These are phyloP conservation scores for Arctium minus DNA, from an alignment of 129 eudicot species.

Conservation along the genomic window DNA sequence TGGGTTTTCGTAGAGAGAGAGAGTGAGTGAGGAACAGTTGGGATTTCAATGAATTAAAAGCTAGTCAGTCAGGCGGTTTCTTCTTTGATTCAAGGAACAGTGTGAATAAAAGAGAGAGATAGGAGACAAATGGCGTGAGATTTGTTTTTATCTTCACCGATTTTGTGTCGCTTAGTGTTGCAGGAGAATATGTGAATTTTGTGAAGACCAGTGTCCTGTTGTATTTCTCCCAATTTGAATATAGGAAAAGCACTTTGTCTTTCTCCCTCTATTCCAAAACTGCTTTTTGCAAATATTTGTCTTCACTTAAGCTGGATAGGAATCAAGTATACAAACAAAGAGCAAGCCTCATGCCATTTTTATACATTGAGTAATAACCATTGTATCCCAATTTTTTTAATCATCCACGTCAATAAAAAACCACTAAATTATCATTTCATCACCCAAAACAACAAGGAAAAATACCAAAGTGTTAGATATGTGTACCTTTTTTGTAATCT, in stretches of 20 bases:
- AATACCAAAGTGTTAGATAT: background rate
- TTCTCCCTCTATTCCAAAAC: constrained; percentile 25
- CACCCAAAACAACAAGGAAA: background rate
- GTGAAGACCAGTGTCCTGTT: constrained; percentile 24
- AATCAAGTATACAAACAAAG: constrained; percentile 17
- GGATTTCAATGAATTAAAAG: constrained; percentile 20
- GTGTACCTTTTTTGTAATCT: background rate
- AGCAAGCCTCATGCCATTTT: constrained; percentile 12
- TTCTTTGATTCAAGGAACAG: constrained; percentile 19
- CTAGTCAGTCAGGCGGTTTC: constrained; percentile 32
- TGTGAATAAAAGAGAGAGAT: constrained; percentile 2
- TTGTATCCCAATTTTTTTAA: background rate
- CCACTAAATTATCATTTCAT: background rate
- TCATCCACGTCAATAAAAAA: background rate
- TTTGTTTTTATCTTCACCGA: constrained; percentile 32
- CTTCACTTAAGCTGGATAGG: constrained; percentile 26
- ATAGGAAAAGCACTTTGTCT: constrained; percentile 32
- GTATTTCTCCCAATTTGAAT: constrained; percentile 16
- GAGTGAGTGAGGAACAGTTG: constrained; percentile 7
- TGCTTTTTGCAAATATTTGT: constrained; percentile 31
- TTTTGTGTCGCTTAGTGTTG: constrained; percentile 33
- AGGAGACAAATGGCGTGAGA: constrained; percentile 40
- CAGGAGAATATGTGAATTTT: constrained; percentile 34
- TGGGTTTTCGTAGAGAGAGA: background rate
- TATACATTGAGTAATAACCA: background rate